Conservation (phyloP, 2,329 filamentous ascomycete species). For the Colletotrichum noveboracense region DNA sequence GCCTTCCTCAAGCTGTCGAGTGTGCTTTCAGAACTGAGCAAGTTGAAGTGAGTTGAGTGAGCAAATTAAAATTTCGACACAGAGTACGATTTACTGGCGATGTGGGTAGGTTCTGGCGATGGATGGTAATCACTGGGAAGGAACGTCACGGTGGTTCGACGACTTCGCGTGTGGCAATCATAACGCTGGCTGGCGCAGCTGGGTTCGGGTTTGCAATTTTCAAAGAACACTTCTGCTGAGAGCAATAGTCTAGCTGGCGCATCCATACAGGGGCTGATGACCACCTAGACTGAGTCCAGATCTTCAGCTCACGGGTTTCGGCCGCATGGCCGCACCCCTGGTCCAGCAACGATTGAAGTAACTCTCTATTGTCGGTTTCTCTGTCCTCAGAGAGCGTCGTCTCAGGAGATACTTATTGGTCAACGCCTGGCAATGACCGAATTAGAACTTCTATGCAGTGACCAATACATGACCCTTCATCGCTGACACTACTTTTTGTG, state of each 20-base stretch:
- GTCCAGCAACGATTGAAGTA: neutral
- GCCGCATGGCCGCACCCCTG: neutral
- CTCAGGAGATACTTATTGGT: neutral
- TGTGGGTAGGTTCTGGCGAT: neutral
- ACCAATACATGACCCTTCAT: neutral
- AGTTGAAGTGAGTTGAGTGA: neutral
- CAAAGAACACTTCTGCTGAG: neutral
- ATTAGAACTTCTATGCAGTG: neutral
- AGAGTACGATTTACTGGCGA: neutral
- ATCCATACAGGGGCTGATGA: neutral
- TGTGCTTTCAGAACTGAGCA: neutral
- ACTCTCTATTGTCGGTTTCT: neutral
- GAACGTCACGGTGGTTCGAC: neutral
- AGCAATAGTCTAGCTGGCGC: neutral
- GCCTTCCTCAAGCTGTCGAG: neutral
- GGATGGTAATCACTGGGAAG: neutral
- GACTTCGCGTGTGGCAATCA: neutral
- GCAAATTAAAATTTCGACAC: neutral
- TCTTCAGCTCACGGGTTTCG: neutral
- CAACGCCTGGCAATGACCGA: neutral
- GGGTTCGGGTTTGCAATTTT: neutral
- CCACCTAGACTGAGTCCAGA: neutral
- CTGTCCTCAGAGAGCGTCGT: neutral
- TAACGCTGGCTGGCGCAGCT: neutral
- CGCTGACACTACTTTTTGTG: neutral